Evolutionary conservation across 2,329 filamentous ascomycete species (phyloP), one percentile per base, ranked within the genome.

Genomic region (Mycosphaerella sp.): DNA sequence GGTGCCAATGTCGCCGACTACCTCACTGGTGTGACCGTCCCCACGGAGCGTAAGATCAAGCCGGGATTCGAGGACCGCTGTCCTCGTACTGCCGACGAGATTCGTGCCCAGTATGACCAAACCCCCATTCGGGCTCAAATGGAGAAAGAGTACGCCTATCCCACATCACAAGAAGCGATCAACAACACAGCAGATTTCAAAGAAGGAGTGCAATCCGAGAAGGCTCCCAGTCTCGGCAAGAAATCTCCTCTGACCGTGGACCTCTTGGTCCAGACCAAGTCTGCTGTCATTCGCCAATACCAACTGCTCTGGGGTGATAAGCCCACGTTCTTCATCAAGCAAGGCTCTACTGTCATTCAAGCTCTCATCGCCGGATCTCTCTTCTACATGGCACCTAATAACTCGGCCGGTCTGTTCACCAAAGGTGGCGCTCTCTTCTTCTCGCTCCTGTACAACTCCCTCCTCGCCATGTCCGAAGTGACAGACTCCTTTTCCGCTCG

Each of bases 241-340:
- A 73, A 68, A 34, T 85, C 80, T 4, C 76, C 81, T 0, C 68
- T 83, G 51, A 86, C 80, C 0, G 75, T 80, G 5, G 72, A 73
- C 21, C 82, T 84, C 58, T 10, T 64, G 0, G 68, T 70, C 1
- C 83, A 88, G 62, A 75, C 85, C 26, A 77, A 73, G 36, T 75
- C 80, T 1, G 80, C 79, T 51, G 67, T 84, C 11, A 69, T 66
- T 17, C 77, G 84, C 4, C 82, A 86, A 58, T 86, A 85, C 57
- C 81, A 85, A 60, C 82, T 86, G 29, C 62, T 86, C 1, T 80
- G 78, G 74, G 83, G 83, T 40, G 82, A 86, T 67, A 84, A 82
- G 60, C 74, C 78, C 0, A 83, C 81, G 0, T 80, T 85, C 39
- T 60, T 83, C 57, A 81, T 85, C 69, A 84, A 83, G 64, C 81